Conservation (phyloP, 108 stramenopile genomes). For the Schizochytrium sp. region DNA sequence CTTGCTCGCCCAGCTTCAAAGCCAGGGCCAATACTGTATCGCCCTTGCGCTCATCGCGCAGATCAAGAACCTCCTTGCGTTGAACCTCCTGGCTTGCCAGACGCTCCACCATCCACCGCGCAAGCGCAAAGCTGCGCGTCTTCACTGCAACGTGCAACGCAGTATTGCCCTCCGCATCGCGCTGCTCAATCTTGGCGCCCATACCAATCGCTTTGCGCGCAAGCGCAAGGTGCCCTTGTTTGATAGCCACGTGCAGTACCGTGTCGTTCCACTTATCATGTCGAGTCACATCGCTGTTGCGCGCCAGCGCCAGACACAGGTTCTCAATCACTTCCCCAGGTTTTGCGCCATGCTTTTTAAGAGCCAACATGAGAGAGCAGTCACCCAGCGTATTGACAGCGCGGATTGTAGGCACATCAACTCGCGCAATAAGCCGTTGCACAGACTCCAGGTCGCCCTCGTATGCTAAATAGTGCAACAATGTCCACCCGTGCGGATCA, state of each 20-base stretch:
- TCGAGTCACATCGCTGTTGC: background rate
- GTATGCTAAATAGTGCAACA: background rate
- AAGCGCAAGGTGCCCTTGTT: background rate
- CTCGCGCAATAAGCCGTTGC: background rate
- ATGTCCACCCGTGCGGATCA: background rate
- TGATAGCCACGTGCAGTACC: background rate
- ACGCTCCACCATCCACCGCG: background rate
- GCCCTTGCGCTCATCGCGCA: background rate
- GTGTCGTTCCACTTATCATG: constrained; percentile 17
- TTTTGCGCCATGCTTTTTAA: background rate
- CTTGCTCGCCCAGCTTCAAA: background rate
- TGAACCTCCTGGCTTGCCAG: background rate
- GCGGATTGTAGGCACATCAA: background rate
- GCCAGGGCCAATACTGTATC: background rate
- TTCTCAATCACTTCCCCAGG: background rate
- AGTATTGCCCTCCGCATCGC: background rate
- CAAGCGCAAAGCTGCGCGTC: background rate
- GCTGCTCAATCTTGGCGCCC: background rate
- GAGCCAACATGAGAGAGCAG: background rate
- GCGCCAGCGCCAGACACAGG: background rate
- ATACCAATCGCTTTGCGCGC: background rate
- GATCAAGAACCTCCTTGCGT: background rate
- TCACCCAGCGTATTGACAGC: constrained; percentile 7
- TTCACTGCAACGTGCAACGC: background rate
- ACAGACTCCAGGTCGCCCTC: constrained; percentile 17